A percentile compares a stretch with the other conserved stretches of the same genome.
phyloP scores from a whole-genome alignment of 169 alveolate species.

The Plasmodium cynomolgi region DNA sequence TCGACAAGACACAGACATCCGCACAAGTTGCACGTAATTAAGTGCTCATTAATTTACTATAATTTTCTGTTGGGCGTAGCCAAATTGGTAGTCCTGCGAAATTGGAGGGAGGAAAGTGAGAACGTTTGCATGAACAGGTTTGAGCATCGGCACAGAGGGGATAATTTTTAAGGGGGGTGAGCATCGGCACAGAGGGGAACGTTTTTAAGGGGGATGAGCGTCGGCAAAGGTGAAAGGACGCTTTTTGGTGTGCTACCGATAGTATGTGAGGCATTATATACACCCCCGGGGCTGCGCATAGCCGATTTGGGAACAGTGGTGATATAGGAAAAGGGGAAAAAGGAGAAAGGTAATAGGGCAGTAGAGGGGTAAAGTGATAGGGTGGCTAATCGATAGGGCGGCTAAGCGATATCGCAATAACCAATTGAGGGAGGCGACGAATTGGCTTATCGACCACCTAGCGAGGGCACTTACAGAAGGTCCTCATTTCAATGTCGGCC shows the following conservation, averaged over 20 bases:
- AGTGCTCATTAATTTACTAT: slow-evolving; percentile 16
- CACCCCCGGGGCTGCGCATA: slow-evolving; percentile 57
- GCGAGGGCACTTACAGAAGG: slow-evolving; percentile 39
- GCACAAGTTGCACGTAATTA: neutral
- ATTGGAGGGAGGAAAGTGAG: neutral
- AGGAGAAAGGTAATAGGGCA: neutral
- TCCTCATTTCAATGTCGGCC: slow-evolving; percentile 67
- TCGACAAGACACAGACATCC: neutral
- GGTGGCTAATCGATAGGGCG: neutral
- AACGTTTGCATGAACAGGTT: neutral
- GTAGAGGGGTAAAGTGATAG: neutral
- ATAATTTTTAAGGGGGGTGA: neutral
- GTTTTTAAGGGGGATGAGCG: neutral
- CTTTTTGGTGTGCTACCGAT: slow-evolving; percentile 28
- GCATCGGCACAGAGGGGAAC: neutral
- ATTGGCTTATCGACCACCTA: neutral
- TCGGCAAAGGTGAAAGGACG: neutral
- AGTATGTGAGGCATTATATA: slow-evolving; percentile 63
- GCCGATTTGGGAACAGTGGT: neutral
- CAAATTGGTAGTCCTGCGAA: slow-evolving; percentile 57
- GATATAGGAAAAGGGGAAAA: slow-evolving; percentile 2
- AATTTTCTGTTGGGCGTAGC: slow-evolving; percentile 71
- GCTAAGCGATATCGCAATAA: neutral
- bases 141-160: neutral
- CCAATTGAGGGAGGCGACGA: neutral